phyloP scores from a whole-genome alignment of 2,329 filamentous ascomycete genomes.

The Fusarium siculi region DNA sequence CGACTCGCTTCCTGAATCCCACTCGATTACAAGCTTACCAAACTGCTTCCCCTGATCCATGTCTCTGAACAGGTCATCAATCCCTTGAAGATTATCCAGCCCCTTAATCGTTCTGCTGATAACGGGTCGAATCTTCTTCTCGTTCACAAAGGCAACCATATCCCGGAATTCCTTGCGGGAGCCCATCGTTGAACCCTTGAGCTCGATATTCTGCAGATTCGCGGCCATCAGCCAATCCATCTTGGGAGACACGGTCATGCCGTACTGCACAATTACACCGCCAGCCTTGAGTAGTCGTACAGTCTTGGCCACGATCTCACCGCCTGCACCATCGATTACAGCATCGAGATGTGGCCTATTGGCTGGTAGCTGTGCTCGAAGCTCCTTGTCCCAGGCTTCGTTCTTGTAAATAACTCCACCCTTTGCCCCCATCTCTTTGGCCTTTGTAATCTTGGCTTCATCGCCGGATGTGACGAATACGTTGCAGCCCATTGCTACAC shows the following conservation, averaged over 20 bases:
- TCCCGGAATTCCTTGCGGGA: slow-evolving; percentile 89
- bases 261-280: slow-evolving; percentile 86
- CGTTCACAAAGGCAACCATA: slow-evolving; percentile 84
- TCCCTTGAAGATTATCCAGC: slow-evolving; percentile 78
- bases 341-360: slow-evolving; percentile 79
- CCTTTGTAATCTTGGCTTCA: slow-evolving; percentile 78
- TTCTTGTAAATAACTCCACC: slow-evolving; percentile 88
- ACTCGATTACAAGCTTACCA: slow-evolving; percentile 88
- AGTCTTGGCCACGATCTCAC: slow-evolving; percentile 79
- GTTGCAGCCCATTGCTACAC: slow-evolving; percentile 75
- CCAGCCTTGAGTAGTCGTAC: slow-evolving; percentile 79
- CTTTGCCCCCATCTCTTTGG: slow-evolving; percentile 76
- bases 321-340: slow-evolving; percentile 91
- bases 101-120: slow-evolving; percentile 80
- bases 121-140: slow-evolving; percentile 79
- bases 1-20: slow-evolving; percentile 55
- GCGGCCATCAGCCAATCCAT: slow-evolving; percentile 89
- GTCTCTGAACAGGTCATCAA: slow-evolving; percentile 85
- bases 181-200: slow-evolving; percentile 90
- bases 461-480: slow-evolving; percentile 86
- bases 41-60: slow-evolving; percentile 90
- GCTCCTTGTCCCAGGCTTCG: slow-evolving; percentile 81
- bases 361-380: slow-evolving; percentile 69
- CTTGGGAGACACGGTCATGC: slow-evolving; percentile 88
- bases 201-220: slow-evolving; percentile 87